A percentile compares a stretch with the other conserved stretches of the same genome.
These are phyloP conservation scores for Talaromyces marneffei DNA, from an alignment of 2,329 filamentous ascomycete species.

Conservation along the genomic window DNA sequence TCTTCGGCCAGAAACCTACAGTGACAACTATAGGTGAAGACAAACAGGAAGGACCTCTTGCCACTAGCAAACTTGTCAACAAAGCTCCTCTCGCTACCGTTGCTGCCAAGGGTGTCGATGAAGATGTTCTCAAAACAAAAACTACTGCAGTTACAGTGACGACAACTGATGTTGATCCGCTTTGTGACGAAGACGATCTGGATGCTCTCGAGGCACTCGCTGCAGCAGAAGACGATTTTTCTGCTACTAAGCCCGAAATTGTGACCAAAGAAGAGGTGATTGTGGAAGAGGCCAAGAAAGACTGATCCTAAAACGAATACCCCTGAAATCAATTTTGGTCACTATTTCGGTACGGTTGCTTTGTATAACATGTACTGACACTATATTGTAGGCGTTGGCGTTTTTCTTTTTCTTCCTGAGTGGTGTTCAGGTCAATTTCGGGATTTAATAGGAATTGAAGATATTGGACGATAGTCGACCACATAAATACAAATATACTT, in stretches of 20 bases:
- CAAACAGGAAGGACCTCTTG: constrained; percentile 10
- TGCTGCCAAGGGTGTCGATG: not conserved
- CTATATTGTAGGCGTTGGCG: not conserved
- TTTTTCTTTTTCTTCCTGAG: not conserved
- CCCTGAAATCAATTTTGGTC: not conserved
- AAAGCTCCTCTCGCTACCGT: not conserved
- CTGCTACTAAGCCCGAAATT: not conserved
- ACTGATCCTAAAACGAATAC: not conserved
- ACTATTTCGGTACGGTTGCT: not conserved
- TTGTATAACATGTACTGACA: not conserved
- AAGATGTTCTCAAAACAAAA: constrained; percentile 8
- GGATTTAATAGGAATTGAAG: not conserved
- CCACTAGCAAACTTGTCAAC: constrained; percentile 12
- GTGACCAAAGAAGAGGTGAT: not conserved
- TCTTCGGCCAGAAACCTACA: not conserved
- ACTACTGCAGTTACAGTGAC: constrained; percentile 13
- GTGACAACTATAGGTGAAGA: not conserved
- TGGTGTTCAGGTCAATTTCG: not conserved
- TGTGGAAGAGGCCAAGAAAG: not conserved
- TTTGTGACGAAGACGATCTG: constrained; percentile 35
- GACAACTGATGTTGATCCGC: constrained; percentile 22
- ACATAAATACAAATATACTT: not conserved
- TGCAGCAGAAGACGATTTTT: constrained; percentile 22
- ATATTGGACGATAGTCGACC: not conserved
- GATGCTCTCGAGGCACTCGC: constrained; percentile 39